These are phyloP conservation scores for Arabidopsis suecica DNA, from an alignment of 345 rosid species.

Conservation along the genomic window DNA sequence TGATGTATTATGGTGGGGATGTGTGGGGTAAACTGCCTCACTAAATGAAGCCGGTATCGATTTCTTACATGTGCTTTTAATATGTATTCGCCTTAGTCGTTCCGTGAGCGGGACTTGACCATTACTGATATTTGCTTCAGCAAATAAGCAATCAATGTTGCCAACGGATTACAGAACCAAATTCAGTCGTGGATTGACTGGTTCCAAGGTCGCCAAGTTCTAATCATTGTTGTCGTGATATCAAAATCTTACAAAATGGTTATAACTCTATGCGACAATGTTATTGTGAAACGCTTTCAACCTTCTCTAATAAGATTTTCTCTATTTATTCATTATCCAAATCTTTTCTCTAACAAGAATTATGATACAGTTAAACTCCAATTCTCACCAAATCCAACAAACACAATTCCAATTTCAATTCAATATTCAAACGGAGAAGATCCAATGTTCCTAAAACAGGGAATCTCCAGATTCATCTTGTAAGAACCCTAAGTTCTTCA, in stretches of 20 bases:
- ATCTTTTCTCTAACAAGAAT: background rate
- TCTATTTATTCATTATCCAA: background rate
- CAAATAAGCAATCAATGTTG: conserved; percentile 15
- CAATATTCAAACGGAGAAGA: too few species aligned
- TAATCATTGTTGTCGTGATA: background rate
- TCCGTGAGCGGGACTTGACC: background rate
- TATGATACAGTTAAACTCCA: too few species aligned
- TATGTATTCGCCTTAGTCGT: background rate
- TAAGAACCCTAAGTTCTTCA: too few species aligned
- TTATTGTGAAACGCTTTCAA: background rate
- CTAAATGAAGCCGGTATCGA: background rate
- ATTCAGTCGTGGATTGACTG: conserved; percentile 1
- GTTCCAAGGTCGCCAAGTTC: conserved; percentile 18
- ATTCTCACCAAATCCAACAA: too few species aligned
- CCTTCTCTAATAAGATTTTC: background rate
- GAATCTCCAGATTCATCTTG: too few species aligned
- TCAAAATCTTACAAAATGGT: background rate
- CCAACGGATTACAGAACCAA: conserved; percentile 21
- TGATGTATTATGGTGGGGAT: conserved; percentile 36
- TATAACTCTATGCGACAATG: background rate
- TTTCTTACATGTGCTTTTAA: background rate
- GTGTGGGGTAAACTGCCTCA: conserved; percentile 37
- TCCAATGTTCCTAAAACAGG: too few species aligned
- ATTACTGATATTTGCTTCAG: conserved; percentile 16
- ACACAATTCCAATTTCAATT: too few species aligned